Base-by-base conservation (phyloP, 352 stramenopile genomes). In the Pythium oligandrum region DNA sequence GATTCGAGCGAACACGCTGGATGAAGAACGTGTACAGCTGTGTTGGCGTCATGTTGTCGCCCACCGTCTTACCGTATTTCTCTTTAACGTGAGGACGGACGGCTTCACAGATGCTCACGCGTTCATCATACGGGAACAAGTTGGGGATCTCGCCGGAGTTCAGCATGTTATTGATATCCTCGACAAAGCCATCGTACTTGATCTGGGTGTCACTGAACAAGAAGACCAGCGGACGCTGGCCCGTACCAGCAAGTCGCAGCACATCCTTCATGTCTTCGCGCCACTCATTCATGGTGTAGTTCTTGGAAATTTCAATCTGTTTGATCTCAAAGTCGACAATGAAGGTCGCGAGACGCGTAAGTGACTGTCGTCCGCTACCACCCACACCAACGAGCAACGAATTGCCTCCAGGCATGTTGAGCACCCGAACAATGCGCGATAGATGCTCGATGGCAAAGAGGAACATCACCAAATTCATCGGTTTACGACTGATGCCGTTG, bases 141-240 rank as follows among this genome's bases (percentile, higher is more conserved):
- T 98, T 98, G 1, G 94, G 94, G 32, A 98, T 96, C 62, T 98
- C 94, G 30, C 94, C 93, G 1, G 83, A 89, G 66, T 98, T 98
- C 30, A 98, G 71, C 78, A 98, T 97, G 69, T 97, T 98, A 70
- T 98, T 98, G 57, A 98, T 97, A 55, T 98, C 94, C 57, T 98
- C 92, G 33, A 98, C 87, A 57, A 98, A 98, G n/a, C 80, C 81
- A 44, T 98, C 93, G 64, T 96, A 95, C 64, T 97, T 97, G 68
- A 98, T 97, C 59, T 98, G 94, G 2, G 94, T 97, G 58, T 98
- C 94, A 44, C 81, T 96, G 56, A 98, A 98, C 8, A 98, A 61
- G 57, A 98, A 98, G 2, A 96, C 88, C 32, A 98, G 71, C 10
- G 92, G 87, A 4, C 79, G 70, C 5, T 71, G 65, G 32, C 93